phyloP scores from a whole-genome alignment of 306 rosid species.

The Styphnolobium japonicum region DNA sequence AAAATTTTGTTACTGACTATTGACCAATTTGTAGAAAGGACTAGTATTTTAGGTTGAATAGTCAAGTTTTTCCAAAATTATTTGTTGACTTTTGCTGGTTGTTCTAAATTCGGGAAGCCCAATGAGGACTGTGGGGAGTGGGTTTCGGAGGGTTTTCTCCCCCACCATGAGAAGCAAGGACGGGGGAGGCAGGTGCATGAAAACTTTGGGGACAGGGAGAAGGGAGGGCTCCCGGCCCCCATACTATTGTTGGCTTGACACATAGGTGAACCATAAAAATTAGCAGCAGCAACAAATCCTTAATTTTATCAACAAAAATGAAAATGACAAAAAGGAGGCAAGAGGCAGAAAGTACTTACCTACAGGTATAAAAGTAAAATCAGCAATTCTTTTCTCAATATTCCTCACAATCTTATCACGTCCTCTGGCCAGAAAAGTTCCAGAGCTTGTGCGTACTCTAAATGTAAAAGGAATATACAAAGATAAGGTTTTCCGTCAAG shows the following conservation, averaged over 20 bases:
- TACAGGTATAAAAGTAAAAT: conserved; percentile 72
- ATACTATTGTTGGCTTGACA: neutral
- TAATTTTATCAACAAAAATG: conserved; percentile 1
- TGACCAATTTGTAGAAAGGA: too few species aligned
- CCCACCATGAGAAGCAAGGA: neutral
- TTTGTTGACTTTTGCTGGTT: too few species aligned
- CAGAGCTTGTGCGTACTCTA: conserved; percentile 89
- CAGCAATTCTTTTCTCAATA: conserved; percentile 86
- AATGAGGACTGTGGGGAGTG: neutral
- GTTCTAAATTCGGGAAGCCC: neutral
- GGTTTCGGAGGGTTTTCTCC: neutral
- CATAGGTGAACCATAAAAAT: neutral
- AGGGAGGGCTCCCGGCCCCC: neutral
- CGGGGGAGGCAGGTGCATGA: neutral
- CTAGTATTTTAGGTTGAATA: too few species aligned
- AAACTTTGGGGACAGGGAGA: neutral
- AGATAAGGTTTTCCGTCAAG: neutral
- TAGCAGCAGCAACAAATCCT: neutral
- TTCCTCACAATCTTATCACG: conserved; percentile 65
- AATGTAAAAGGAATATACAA: neutral
- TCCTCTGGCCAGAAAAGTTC: conserved; percentile 80
- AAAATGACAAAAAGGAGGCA: conserved; percentile 17
- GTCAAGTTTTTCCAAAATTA: too few species aligned
- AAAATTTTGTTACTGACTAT: too few species aligned
- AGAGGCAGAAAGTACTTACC: conserved; percentile 50